Base-by-base conservation (phyloP, 805 yeast species). In the Groenewaldozyma tartarivorans region DNA sequence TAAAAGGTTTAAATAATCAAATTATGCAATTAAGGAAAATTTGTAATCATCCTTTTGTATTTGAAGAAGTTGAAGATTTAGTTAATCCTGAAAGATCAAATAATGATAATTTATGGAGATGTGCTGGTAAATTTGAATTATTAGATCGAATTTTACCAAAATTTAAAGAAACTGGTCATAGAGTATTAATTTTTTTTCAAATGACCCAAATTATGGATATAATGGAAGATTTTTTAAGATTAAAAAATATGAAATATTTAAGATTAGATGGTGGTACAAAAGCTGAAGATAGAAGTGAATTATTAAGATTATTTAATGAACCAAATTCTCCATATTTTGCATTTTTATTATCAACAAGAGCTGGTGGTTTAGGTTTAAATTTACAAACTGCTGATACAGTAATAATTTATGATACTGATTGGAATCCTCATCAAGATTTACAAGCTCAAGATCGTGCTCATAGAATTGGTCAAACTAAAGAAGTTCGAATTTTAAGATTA, bases 371-470 rank as follows among this genome's bases (percentile, higher is more conserved):
- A 47, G 98, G 98, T 52, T 74, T 90, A 52, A 90, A 90, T 61
- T 69, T 90, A 57, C 97, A 92, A 62, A 85, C 96, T 18, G 98
- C 98, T 2, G 98, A 90, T 62, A 90, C 97, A 1, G 98, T 90
- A 38, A 85, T 90, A 51, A 92, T 90, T 47, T 90, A 87, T 61
- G 98, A 90, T 60, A 86, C 96, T 1, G 98, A 90, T 66, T 90
- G 98, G 98, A 90, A 90, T 62, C 98, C 98, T 3, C 97, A 90
- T 69, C 97, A 92, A 62, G 98, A 90, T 74, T 75, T 90, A 61
- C 98, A 90, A 66, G 97, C 97, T 2, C 97, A 92, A 66, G 98
- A 90, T 65, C 81, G 98, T 66, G 97, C 97, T 0, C 98, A 90
- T 64, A 78, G 98, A 67, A 90, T 90, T 62, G 98, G 98, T 34